phyloP scores from a whole-genome alignment of 2,329 filamentous ascomycete species.

The Nectriaceae sp. region DNA sequence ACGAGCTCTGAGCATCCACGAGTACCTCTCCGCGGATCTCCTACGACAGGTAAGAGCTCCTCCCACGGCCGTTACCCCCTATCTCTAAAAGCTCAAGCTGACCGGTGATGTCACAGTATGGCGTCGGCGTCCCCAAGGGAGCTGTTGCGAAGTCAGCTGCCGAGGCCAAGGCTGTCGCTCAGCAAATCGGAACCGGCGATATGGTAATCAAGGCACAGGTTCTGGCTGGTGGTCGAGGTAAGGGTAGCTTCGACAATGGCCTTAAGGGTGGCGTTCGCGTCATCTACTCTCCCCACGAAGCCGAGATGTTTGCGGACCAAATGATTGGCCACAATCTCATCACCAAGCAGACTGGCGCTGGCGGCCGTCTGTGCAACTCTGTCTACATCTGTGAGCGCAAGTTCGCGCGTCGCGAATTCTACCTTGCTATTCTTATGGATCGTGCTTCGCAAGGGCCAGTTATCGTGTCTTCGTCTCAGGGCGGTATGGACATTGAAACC shows the following conservation, averaged over 20 bases:
- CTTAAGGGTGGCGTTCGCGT: constrained; percentile 98
- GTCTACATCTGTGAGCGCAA: constrained; percentile 99
- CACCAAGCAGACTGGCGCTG: constrained; percentile 97
- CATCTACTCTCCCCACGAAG: constrained; percentile 96
- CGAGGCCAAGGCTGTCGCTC: constrained; percentile 91
- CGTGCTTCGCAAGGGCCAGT: constrained; percentile 86
- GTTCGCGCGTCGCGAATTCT: constrained; percentile 98
- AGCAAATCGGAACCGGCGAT: constrained; percentile 88
- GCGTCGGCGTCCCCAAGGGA: constrained; percentile 89
- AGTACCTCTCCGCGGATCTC: constrained; percentile 94
- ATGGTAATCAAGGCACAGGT: constrained; percentile 99
- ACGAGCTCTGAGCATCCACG: constrained; percentile 93
- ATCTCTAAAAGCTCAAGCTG: constrained; percentile 21
- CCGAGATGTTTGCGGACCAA: constrained; percentile 96
- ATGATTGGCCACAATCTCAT: constrained; percentile 99
- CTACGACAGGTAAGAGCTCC: constrained; percentile 64
- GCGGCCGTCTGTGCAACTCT: constrained; percentile 89
- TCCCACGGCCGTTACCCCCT: constrained; percentile 14
- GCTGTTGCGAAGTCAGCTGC: constrained; percentile 78
- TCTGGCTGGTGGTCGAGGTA: constrained; percentile 94
- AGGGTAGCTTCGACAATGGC: constrained; percentile 96
- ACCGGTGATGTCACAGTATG: constrained; percentile 65
- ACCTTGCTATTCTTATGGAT: constrained; percentile 98
- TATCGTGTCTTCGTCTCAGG: constrained; percentile 96
- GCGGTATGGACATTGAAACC: constrained; percentile 98